Percentiles rank a stretch among this genome's conserved stretches.
Evolutionary conservation across 129 eudicot species (phyloP).

Genomic region (Glebionis coronaria): DNA sequence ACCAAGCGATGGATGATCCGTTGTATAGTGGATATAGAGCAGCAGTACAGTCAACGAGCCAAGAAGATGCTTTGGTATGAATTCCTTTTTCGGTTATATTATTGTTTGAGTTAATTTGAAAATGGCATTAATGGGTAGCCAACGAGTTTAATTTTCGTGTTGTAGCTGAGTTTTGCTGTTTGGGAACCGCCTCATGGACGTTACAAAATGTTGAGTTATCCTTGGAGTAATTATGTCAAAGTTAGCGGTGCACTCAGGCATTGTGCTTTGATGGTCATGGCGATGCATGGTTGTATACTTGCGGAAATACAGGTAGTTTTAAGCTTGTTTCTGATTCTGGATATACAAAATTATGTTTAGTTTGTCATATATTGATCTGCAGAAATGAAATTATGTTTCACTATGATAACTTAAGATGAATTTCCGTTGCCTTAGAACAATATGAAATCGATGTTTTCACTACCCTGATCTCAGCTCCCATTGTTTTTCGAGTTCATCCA

Average conservation of each 20-base stretch:
- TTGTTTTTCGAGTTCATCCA: background rate
- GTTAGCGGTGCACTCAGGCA: conserved; percentile 92
- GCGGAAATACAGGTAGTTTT: conserved; percentile 88
- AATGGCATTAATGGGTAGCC: background rate
- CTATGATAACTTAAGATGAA: no score
- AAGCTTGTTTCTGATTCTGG: no score
- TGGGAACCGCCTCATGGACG: conserved; percentile 99
- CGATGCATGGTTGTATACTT: conserved; percentile 95
- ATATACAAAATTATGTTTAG: no score
- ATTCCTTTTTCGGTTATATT: background rate
- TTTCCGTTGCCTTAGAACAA: no score
- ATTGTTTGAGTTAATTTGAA: background rate
- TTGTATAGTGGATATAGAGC: conserved; percentile 80
- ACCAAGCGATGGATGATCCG: conserved; percentile 94
- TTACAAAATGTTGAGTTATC: conserved; percentile 70
- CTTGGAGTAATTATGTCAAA: conserved; percentile 81
- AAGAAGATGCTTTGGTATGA: conserved; percentile 86
- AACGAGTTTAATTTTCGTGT: background rate
- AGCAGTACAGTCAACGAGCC: conserved; percentile 83
- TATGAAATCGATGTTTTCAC: no score
- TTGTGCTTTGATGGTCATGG: conserved; percentile 95
- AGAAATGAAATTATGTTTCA: no score
- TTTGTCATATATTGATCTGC: no score
- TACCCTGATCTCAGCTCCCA: background rate
- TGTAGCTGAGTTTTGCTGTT: conserved; percentile 69